phyloP scores from a whole-genome alignment of 805 yeast species.

The Teunomyces cretensis region DNA sequence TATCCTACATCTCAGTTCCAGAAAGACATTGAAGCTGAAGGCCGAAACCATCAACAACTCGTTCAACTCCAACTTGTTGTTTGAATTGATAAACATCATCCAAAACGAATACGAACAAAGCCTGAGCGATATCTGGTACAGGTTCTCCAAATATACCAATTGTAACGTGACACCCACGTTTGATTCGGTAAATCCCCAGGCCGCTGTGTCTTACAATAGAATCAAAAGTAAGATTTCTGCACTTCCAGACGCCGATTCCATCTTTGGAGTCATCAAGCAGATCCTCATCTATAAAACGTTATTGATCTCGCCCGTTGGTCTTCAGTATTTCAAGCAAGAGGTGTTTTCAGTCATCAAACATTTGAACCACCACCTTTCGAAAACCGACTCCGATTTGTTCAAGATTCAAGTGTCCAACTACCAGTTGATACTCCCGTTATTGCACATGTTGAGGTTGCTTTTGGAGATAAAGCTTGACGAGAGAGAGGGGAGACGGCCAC shows the following conservation, averaged over 20 bases:
- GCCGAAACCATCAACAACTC: conserved; percentile 8
- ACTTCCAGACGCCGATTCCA: conserved; percentile 8
- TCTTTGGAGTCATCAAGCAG: conserved; percentile 12
- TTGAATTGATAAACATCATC: conserved; percentile 7
- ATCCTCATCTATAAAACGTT: conserved; percentile 22
- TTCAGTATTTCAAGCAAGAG: conserved; percentile 16
- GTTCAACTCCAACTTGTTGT: conserved; percentile 11
- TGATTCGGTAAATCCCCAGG: neutral
- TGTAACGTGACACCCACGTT: conserved; percentile 9
- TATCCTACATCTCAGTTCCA: conserved; percentile 10
- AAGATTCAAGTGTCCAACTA: conserved; percentile 28
- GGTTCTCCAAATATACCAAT: conserved; percentile 9
- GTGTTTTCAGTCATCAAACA: conserved; percentile 15
- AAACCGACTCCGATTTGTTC: conserved; percentile 14
- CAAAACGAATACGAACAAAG: conserved; percentile 6
- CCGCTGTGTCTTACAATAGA: conserved; percentile 1
- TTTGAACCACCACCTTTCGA: conserved; percentile 12
- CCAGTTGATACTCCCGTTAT: conserved; percentile 31
- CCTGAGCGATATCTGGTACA: neutral
- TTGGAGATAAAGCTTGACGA: conserved; percentile 12
- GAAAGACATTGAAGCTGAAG: conserved; percentile 5
- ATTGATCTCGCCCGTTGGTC: conserved; percentile 19
- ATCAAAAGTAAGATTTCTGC: conserved; percentile 6
- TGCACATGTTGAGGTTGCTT: conserved; percentile 28
- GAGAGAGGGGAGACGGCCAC: neutral